These are phyloP conservation scores for Tuber umbilicatum DNA, from an alignment of 495 filamentous ascomycete genomes.

Conservation along the genomic window DNA sequence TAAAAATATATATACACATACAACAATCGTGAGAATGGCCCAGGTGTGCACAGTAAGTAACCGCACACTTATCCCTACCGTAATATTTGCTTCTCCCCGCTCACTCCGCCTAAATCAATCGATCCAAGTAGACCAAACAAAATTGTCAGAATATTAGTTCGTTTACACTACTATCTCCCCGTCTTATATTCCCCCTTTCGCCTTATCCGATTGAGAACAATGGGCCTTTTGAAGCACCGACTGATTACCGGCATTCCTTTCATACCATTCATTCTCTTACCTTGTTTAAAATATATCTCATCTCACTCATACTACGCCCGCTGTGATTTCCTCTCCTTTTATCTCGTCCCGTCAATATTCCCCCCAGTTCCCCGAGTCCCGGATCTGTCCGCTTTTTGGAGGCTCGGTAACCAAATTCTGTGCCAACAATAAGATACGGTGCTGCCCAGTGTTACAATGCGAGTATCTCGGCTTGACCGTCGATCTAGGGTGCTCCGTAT, in stretches of 20 bases:
- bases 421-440: not conserved
- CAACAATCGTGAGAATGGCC: not conserved
- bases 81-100: slow-evolving; percentile 10
- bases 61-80: not conserved
- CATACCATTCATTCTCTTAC: not conserved
- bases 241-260: slow-evolving; percentile 10
- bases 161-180: slow-evolving; percentile 23
- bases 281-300: not conserved
- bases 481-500: not conserved
- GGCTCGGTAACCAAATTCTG: not conserved
- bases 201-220: slow-evolving; percentile 5
- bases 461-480: not conserved
- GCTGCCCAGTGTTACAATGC: not conserved
- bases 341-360: slow-evolving; percentile 10
- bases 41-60: not conserved
- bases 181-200: slow-evolving; percentile 15
- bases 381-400: not conserved
- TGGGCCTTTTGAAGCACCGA: not conserved
- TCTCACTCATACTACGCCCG: not conserved
- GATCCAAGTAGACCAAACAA: not conserved
- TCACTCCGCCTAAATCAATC: slow-evolving; percentile 3
- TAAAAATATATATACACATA: not conserved
- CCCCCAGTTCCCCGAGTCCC: slow-evolving; percentile 27
- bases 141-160: slow-evolving; percentile 16
- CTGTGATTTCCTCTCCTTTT: slow-evolving; percentile 10